Conservation (phyloP, 139 green algal genomes). For the Coelastrella sp. region DNA sequence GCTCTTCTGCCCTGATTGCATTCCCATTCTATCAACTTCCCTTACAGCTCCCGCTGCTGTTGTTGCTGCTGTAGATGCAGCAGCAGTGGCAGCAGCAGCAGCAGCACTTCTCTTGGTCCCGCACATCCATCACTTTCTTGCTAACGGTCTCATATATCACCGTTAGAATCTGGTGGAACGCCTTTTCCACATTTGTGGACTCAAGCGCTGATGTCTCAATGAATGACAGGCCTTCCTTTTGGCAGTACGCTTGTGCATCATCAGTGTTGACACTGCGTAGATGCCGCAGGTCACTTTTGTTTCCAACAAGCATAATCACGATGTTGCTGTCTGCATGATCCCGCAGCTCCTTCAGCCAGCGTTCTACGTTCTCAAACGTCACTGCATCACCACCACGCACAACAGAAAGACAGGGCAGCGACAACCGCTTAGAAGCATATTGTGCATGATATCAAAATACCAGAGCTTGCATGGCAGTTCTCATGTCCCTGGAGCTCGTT, state of each 20-base stretch:
- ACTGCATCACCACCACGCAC: too few relatives aligned
- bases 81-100: background rate
- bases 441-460: too few relatives aligned
- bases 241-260: slow-evolving; percentile 90
- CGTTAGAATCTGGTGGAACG: slow-evolving; percentile 97
- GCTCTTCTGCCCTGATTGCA: too few relatives aligned
- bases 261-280: slow-evolving; percentile 93
- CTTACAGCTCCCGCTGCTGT: background rate
- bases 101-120: background rate
- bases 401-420: too few relatives aligned
- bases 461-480: too few relatives aligned
- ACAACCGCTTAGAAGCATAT: too few relatives aligned
- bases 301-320: slow-evolving; percentile 99
- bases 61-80: background rate
- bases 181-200: slow-evolving; percentile 97
- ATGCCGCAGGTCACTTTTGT: slow-evolving; percentile 98
- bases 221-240: slow-evolving; percentile 95
- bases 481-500: too few relatives aligned
- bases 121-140: slow-evolving; percentile 85
- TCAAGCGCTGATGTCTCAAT: slow-evolving; percentile 99
- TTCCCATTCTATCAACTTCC: too few relatives aligned
- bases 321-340: slow-evolving; percentile 99
- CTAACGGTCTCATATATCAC: slow-evolving; percentile 99
- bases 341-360: slow-evolving; percentile 98
- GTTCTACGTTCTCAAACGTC: slow-evolving; percentile 98